Evolutionary conservation across 139 green algal species (phyloP).

Genomic region (Chlamydomonas schloesseri): DNA sequence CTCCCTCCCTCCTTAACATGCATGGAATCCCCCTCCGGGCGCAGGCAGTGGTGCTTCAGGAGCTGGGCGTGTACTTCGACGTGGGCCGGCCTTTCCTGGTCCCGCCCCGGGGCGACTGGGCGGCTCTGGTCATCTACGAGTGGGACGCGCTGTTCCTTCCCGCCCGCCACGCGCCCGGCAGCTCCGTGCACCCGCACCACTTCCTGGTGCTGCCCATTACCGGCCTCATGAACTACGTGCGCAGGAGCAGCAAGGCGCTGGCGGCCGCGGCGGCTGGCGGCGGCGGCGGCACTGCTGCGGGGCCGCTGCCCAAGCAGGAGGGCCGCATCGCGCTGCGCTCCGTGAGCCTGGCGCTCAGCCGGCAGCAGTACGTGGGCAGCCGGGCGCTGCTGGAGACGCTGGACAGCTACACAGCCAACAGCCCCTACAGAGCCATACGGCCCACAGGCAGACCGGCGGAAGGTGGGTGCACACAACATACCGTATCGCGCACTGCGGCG

Average conservation of each 20-base stretch:
- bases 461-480: constrained; percentile 1
- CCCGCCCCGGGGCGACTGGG: constrained; percentile 60
- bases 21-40: background rate
- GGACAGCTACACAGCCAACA: constrained; percentile 68
- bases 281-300: background rate
- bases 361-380: constrained; percentile 78
- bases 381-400: constrained; percentile 81
- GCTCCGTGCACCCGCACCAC: constrained; percentile 40
- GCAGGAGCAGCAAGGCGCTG: constrained; percentile 42
- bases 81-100: constrained; percentile 64
- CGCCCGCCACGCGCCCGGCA: constrained; percentile 31
- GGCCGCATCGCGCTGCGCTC: constrained; percentile 32
- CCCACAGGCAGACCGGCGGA: constrained; percentile 58
- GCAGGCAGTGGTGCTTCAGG: constrained; percentile 74
- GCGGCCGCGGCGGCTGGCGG: too few relatives aligned
- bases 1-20: background rate
- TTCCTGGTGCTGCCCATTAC: constrained; percentile 82
- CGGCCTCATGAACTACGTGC: constrained; percentile 70
- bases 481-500: too few relatives aligned
- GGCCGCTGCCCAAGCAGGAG: background rate
- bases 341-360: background rate
- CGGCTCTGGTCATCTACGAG: constrained; percentile 52
- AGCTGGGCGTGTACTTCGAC: constrained; percentile 89
- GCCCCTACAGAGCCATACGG: constrained; percentile 71
- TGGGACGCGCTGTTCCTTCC: constrained; percentile 87